Conservation (phyloP, 2,329 filamentous ascomycete species). For the Cladorrhinum sp. region DNA sequence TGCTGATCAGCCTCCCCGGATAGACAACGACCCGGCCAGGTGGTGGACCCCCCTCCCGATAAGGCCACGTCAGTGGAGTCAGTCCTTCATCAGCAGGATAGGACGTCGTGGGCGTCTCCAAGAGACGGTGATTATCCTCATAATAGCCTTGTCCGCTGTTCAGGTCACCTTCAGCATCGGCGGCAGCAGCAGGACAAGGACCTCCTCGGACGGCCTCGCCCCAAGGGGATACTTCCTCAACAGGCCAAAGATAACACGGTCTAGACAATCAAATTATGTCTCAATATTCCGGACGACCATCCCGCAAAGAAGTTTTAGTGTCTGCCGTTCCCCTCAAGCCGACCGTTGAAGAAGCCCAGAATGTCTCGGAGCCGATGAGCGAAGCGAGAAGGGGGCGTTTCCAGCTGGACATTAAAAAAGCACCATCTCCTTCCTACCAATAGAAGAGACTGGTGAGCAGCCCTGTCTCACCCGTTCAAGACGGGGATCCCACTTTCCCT, state of each 20-base stretch:
- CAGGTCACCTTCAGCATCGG: background rate
- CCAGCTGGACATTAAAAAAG: background rate
- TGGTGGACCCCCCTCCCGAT: background rate
- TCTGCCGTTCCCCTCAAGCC: background rate
- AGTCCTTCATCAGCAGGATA: background rate
- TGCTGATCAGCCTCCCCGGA: background rate
- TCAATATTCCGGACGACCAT: background rate
- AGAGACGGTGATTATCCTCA: background rate
- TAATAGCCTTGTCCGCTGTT: background rate
- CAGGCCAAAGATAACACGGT: background rate
- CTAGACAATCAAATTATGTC: background rate
- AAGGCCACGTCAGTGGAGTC: background rate
- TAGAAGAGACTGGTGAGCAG: background rate
- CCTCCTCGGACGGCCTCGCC: slow-evolving; percentile 10
- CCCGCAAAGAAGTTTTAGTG: background rate
- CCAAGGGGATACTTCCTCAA: slow-evolving; percentile 13
- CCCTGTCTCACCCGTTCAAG: background rate
- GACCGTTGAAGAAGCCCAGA: slow-evolving; percentile 13
- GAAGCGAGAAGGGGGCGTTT: background rate
- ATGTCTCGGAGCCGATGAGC: slow-evolving; percentile 12
- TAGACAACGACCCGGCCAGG: background rate
- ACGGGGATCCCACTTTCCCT: background rate
- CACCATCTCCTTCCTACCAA: background rate
- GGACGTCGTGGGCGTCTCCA: background rate
- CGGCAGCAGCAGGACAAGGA: background rate